Evolutionary conservation across 305 asterid species (phyloP).

Genomic region (Coffea humblotiana): DNA sequence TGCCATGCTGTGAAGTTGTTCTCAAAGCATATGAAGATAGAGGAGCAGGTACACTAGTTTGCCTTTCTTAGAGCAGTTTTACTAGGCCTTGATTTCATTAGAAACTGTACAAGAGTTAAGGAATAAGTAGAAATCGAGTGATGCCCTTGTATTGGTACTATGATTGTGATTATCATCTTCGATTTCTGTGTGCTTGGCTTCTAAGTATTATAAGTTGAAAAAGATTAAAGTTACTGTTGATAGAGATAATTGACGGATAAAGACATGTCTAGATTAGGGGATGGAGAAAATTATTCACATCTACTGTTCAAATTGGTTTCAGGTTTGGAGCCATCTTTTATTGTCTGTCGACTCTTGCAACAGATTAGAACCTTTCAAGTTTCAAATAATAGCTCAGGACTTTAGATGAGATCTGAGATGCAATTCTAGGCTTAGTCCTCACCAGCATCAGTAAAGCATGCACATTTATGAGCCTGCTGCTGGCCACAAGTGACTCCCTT

Average conservation of each 20-base stretch:
- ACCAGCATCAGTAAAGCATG: not conserved
- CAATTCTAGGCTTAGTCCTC: not conserved
- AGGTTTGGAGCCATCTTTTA: not conserved
- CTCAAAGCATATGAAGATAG: conserved; percentile 94
- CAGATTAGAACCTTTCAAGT: not conserved
- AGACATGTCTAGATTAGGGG: not conserved
- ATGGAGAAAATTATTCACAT: not conserved
- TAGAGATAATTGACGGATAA: not conserved
- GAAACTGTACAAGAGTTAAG: not conserved
- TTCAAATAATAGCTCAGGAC: not conserved
- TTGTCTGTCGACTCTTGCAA: not conserved
- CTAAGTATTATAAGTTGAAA: not conserved
- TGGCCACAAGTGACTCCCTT: not conserved
- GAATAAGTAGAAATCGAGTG: not conserved
- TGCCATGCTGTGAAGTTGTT: conserved; percentile 92
- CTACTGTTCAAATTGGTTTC: not conserved
- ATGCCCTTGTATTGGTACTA: not conserved
- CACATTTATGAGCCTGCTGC: not conserved
- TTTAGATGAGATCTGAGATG: not conserved
- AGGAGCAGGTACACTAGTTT: conserved; percentile 68
- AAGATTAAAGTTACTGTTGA: not conserved
- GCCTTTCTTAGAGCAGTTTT: not conserved
- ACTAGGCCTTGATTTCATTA: not conserved
- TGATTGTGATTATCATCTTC: not conserved
- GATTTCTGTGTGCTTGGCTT: not conserved